These are phyloP conservation scores for Arabidopsis thaliana DNA, from an alignment of 345 rosid species.

Conservation along the genomic window DNA sequence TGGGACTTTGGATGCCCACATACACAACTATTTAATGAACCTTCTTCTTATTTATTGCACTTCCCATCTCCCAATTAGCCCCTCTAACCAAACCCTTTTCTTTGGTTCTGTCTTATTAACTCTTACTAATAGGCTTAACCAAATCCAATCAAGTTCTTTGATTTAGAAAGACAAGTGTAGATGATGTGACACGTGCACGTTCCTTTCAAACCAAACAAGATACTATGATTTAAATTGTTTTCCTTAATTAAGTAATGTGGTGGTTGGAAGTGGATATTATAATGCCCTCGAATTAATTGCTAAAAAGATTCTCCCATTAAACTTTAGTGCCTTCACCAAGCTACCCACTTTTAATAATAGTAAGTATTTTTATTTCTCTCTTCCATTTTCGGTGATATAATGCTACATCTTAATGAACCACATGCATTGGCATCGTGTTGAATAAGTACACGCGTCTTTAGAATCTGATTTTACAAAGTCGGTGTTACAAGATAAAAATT, in stretches of 20 bases:
- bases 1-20: conserved; percentile 37
- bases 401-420: neutral
- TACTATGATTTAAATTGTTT: conserved; percentile 1
- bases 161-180: neutral
- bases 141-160: conserved; percentile 1
- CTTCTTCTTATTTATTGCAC: conserved; percentile 36
- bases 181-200: conserved; percentile 4
- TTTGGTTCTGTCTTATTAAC: neutral
- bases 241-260: neutral
- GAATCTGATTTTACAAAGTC: neutral
- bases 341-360: neutral
- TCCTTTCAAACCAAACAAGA: conserved; percentile 10
- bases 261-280: conserved; percentile 13
- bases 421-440: conserved; percentile 30
- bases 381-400: neutral
- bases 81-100: conserved; percentile 4
- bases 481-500: neutral
- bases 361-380: neutral
- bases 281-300: neutral
- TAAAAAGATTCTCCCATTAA: conserved; percentile 21
- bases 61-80: conserved; percentile 36
- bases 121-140: neutral
- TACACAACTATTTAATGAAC: conserved; percentile 35
- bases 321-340: neutral
- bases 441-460: conserved; percentile 26